A percentile compares a stretch with the other conserved stretches of the same genome.
These are phyloP conservation scores for Phytopythium mirpurense DNA, from an alignment of 352 stramenopile species.

Conservation along the genomic window DNA sequence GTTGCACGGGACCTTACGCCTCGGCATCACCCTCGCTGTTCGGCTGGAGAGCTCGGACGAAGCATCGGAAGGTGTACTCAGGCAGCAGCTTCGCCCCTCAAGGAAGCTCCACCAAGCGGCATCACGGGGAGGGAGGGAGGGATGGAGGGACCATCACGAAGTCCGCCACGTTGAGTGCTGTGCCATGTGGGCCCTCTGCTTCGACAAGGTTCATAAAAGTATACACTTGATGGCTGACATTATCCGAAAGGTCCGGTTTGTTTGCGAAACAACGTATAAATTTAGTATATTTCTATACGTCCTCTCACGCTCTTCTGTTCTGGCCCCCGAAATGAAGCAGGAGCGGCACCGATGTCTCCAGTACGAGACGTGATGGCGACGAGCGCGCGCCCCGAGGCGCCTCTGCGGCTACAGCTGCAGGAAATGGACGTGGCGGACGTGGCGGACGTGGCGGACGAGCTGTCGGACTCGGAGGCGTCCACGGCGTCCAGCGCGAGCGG, in stretches of 20 bases:
- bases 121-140: too few species aligned
- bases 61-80: too few species aligned
- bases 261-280: neutral
- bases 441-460: constrained; percentile 11
- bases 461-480: constrained; percentile 16
- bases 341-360: too few species aligned
- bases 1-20: constrained; percentile 10
- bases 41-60: neutral
- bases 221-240: constrained; percentile 5
- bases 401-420: constrained; percentile 18
- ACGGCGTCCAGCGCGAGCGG: constrained; percentile 25
- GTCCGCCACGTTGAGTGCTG: too few species aligned
- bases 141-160: too few species aligned
- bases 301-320: too few species aligned
- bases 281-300: too few species aligned
- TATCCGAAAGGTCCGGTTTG: neutral
- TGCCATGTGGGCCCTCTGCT: too few species aligned
- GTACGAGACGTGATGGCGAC: constrained; percentile 2
- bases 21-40: constrained; percentile 6
- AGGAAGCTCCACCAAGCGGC: neutral
- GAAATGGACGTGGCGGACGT: constrained; percentile 25
- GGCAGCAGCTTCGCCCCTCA: too few species aligned
- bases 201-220: neutral
- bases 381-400: neutral
- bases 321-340: neutral